Evolutionary conservation across 495 filamentous ascomycete species (phyloP).

Genomic region (Tuber umbilicatum): DNA sequence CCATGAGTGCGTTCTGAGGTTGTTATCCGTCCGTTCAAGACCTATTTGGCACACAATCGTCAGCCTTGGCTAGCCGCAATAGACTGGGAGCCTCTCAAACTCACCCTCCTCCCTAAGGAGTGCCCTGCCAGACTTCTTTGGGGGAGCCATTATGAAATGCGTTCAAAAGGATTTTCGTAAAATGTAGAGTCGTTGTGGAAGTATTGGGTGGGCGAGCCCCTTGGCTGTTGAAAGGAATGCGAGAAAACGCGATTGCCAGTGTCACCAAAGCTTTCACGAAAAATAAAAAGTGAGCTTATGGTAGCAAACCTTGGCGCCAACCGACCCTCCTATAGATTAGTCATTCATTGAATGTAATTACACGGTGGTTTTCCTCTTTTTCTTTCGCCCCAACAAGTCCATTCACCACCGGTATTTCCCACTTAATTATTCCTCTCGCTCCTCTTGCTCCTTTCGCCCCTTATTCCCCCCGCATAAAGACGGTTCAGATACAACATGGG

Average conservation of each 20-base stretch:
- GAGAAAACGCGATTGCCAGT: background rate
- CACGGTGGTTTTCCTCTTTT: constrained; percentile 6
- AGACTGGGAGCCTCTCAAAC: background rate
- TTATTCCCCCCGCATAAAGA: background rate
- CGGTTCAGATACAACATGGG: constrained; percentile 55
- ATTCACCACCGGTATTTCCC: constrained; percentile 28
- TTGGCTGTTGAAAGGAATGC: background rate
- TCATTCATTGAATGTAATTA: background rate
- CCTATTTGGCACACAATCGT: constrained; percentile 48
- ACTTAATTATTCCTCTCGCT: background rate
- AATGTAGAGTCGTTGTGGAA: background rate
- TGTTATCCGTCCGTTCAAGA: constrained; percentile 92
- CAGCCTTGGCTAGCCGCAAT: background rate
- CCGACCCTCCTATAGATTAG: background rate
- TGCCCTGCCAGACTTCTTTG: constrained; percentile 47
- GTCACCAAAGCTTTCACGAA: background rate
- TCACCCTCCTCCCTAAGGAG: constrained; percentile 43
- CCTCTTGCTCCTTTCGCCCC: background rate
- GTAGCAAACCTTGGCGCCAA: background rate
- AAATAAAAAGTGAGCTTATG: background rate
- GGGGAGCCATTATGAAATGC: constrained; percentile 41
- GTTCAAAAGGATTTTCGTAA: background rate
- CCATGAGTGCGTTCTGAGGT: constrained; percentile 90
- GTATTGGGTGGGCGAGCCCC: background rate
- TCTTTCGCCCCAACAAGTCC: constrained; percentile 9